phyloP scores from a whole-genome alignment of 2,329 filamentous ascomycete genomes.

The Xylariaceae sp. region DNA sequence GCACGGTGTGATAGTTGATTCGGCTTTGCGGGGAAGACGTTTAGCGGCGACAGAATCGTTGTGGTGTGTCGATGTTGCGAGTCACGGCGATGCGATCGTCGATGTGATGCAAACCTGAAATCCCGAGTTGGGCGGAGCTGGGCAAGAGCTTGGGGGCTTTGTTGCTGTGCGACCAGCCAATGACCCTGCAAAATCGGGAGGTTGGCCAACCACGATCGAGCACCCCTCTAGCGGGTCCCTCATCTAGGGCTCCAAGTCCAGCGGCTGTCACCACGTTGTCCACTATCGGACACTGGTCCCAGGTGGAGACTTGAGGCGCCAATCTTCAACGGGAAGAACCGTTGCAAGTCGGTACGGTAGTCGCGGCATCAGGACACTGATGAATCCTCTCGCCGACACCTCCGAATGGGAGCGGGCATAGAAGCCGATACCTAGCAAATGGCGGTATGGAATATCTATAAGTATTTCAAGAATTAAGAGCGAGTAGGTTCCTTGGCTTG shows the following conservation, averaged over 20 bases:
- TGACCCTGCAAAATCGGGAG: conserved; percentile 9
- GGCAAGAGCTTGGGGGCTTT: background rate
- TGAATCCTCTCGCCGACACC: no score
- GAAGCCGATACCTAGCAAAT: no score
- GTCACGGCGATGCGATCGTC: background rate
- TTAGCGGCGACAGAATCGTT: background rate
- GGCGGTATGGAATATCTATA: no score
- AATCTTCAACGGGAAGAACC: background rate
- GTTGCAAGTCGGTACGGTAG: background rate
- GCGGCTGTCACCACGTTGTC: background rate
- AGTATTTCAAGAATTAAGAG: no score
- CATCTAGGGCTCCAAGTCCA: background rate
- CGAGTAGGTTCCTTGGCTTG: no score
- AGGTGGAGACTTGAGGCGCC: background rate
- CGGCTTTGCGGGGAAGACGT: no score
- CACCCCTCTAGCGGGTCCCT: background rate
- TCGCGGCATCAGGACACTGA: background rate
- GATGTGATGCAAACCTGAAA: background rate
- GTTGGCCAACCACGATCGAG: conserved; percentile 7
- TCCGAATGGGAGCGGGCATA: no score
- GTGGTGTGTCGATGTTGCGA: background rate
- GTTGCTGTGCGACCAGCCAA: conserved; percentile 13
- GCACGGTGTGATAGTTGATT: no score
- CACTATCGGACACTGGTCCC: background rate
- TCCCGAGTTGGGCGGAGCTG: background rate